Base-by-base conservation (phyloP, 2,329 filamentous ascomycete species). In the Taxawa tesnikishii region DNA sequence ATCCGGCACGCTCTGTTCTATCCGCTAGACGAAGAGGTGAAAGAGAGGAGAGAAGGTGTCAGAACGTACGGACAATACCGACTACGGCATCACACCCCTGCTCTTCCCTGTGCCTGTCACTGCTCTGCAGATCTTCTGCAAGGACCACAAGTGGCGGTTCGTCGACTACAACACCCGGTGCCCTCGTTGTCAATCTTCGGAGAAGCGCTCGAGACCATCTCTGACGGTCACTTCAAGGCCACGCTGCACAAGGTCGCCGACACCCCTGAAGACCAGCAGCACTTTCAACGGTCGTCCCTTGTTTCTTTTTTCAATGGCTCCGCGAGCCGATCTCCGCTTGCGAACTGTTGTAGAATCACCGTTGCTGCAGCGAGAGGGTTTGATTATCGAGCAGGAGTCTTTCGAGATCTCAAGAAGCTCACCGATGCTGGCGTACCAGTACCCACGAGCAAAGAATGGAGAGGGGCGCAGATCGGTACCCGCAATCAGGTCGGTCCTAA, bases 171-270 rank as follows among this genome's bases (percentile, higher is more conserved):
- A 55, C 32, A n/a, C 51, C 54, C 3, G 53, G 47, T 3, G 54
- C 52, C 11, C 51, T 59, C 33, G 53, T 55, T 6, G 48, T 58
- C 29, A 58, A 58, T 38, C 45, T 56, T n/a, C 16, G 54, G 54
- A 29, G 55, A 58, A 25, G 53, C 54, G 1, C 49, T 58, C 21
- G 50, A 50, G 6, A 50, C 54, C 21, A 42, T 56, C 11, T 55
- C 55, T 1, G 53, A 51, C 13, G 54, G 55, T 7, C 56, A 58
- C 40, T 55, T 68, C 30, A 65, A 67, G 42, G 61, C 56, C 6
- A 65, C 58, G 7, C 53, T 62, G 11, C 65, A 68, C 33, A 59
- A 63, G 3, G 65, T 69, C 7, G 28, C 28, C 12, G 28, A 29
- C 21, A 29, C 32, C 9, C 28, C 28, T 1, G 16, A 18, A 13